A percentile compares a stretch with the other conserved stretches of the same genome.
These are phyloP conservation scores for Echium plantagineum DNA, from an alignment of 257 asterid species.

Conservation along the genomic window DNA sequence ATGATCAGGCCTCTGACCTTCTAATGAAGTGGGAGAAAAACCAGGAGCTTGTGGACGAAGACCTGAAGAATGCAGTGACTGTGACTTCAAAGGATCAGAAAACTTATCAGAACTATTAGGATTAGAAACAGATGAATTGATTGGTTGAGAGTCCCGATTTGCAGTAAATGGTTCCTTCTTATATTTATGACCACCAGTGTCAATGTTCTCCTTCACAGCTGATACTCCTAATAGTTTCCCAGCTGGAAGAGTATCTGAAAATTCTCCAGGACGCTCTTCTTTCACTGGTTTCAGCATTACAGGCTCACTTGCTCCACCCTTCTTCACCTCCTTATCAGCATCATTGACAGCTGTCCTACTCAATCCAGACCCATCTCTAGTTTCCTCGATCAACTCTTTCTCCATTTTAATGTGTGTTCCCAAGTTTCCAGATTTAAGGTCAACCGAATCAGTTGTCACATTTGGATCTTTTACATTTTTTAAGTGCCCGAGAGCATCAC, in stretches of 20 bases:
- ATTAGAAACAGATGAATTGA: slow-evolving; percentile 17
- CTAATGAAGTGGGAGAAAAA: slow-evolving; percentile 22
- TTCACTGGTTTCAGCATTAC: slow-evolving; percentile 22
- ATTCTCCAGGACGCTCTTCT: slow-evolving; percentile 27
- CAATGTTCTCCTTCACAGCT: slow-evolving; percentile 17
- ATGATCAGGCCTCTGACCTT: slow-evolving; percentile 28
- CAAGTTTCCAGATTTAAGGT: slow-evolving; percentile 18
- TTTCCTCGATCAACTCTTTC: slow-evolving; percentile 12
- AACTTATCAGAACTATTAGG: slow-evolving; percentile 15
- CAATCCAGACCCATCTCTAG: slow-evolving; percentile 13
- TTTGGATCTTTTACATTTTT: background rate
- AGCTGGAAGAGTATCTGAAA: slow-evolving; percentile 28
- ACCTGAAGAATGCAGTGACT: slow-evolving; percentile 12
- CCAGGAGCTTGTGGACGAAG: slow-evolving; percentile 25
- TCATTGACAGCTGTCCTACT: slow-evolving; percentile 9
- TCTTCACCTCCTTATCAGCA: slow-evolving; percentile 14
- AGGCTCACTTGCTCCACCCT: slow-evolving; percentile 35
- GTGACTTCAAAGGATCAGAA: slow-evolving; percentile 16
- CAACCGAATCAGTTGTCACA: slow-evolving; percentile 23
- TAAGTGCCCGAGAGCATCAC: background rate
- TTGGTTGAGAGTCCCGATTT: slow-evolving; percentile 14
- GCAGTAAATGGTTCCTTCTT: slow-evolving; percentile 6
- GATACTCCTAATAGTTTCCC: slow-evolving; percentile 27
- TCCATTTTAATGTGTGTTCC: slow-evolving; percentile 15
- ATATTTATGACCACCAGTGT: slow-evolving; percentile 3